These are phyloP conservation scores for Lycium barbarum DNA, from an alignment of 257 asterid genomes.

Conservation along the genomic window DNA sequence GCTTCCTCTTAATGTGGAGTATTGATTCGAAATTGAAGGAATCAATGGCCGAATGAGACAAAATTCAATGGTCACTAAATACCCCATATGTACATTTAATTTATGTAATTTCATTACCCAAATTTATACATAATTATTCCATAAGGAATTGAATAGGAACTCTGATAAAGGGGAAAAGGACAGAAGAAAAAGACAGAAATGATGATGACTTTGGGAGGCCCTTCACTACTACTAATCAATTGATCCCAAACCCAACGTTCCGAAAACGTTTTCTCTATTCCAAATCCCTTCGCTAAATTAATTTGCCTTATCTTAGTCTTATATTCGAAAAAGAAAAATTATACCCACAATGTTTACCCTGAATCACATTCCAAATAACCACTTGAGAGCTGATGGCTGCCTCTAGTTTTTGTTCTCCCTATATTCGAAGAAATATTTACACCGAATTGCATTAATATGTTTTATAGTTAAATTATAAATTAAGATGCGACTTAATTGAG, in stretches of 20 bases:
- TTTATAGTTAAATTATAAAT: too few relatives aligned
- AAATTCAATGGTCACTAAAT: conserved; percentile 34
- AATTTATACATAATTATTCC: background rate
- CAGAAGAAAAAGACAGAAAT: conserved; percentile 52
- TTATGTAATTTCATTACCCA: conserved; percentile 25
- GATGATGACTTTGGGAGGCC: conserved; percentile 42
- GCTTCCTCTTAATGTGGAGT: conserved; percentile 2
- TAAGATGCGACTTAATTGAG: too few relatives aligned
- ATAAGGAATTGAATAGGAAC: conserved; percentile 28
- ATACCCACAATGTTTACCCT: background rate
- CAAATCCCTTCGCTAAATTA: conserved; percentile 24
- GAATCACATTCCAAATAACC: background rate
- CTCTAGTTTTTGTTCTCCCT: too few relatives aligned
- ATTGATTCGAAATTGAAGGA: conserved; percentile 41
- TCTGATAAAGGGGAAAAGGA: conserved; percentile 40
- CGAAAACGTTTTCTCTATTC: conserved; percentile 44
- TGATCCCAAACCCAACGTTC: conserved; percentile 45
- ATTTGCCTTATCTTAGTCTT: conserved; percentile 38
- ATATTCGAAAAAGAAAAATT: background rate
- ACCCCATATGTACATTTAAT: conserved; percentile 26
- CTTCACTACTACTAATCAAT: conserved; percentile 54
- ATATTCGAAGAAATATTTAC: too few relatives aligned
- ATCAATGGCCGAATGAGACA: conserved; percentile 61
- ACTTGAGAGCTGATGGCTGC: too few relatives aligned
- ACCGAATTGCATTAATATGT: too few relatives aligned